Conservation (phyloP, 371 early-diverging fungal genomes). For the Lichtheimia ornata region DNA sequence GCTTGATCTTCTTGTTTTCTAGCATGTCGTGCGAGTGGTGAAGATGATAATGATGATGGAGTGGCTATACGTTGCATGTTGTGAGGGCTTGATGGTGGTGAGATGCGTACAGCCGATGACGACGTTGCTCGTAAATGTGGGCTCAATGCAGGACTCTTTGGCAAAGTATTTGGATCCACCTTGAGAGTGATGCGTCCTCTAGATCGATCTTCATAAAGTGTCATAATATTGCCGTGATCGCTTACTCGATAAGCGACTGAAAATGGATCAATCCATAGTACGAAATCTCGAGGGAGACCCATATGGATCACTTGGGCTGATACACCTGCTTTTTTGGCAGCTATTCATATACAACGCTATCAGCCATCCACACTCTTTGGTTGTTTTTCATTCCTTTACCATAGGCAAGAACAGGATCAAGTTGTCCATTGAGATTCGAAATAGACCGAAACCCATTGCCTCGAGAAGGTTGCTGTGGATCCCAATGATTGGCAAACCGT, state of each 20-base stretch:
- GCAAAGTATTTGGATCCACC: conserved; percentile 25
- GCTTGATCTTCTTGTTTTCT: conserved; percentile 6
- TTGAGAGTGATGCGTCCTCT: conserved; percentile 51
- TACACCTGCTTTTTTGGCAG: conserved; percentile 1
- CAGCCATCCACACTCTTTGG: conserved; percentile 4
- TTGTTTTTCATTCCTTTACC: conserved; percentile 25
- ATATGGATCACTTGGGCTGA: conserved; percentile 38
- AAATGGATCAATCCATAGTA: conserved; percentile 80
- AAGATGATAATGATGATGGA: conserved; percentile 21
- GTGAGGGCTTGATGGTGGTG: conserved; percentile 56
- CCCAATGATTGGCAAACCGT: conserved; percentile 68
- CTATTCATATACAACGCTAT: no score
- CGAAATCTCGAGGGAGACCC: conserved; percentile 70
- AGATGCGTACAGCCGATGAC: conserved; percentile 54
- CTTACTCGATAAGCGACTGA: conserved; percentile 74
- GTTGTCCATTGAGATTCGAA: conserved; percentile 63
- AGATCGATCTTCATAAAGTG: conserved; percentile 65
- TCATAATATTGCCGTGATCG: conserved; percentile 69
- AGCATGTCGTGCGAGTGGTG: conserved; percentile 23
- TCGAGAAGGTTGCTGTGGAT: conserved; percentile 56
- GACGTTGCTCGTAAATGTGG: conserved; percentile 21
- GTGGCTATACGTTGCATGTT: conserved; percentile 22
- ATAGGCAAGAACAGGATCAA: conserved; percentile 60
- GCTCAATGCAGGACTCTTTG: conserved; percentile 17
- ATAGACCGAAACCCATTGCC: conserved; percentile 80